Evolutionary conservation across 108 stramenopile species (phyloP), one percentile per base, ranked within the genome.

Genomic region (Nitzschia sp.): DNA sequence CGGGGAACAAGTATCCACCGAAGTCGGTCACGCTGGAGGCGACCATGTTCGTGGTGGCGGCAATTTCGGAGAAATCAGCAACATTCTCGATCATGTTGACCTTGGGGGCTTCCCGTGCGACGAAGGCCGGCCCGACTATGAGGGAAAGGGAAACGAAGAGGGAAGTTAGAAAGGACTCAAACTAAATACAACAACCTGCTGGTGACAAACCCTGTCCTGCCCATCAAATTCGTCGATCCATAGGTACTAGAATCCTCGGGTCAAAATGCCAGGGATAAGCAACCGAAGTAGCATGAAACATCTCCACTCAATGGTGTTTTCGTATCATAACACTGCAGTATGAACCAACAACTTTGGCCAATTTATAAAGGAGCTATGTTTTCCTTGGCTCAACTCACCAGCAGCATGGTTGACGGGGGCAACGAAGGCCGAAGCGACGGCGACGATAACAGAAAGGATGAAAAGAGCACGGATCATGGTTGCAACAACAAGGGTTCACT

Each of bases 381-480:
- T 9, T 42, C 38, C 13, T 42, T 42, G 38, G 13, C 6, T 42
- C 38, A 53, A 68, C 68, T 81, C 35, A 78, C 85, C 81, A 67
- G 63, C 63, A 53, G 82, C 86, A 68, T 84, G 68, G 87, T 75
- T 86, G 64, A 80, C 83, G 45, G 88, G 86, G 68, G 85, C 78
- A 54, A 89, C 88, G 76, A 94, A 94, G 65, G 93, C 93, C 67
- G 85, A 85, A 71, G 89, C 89, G 66, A 83, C 81, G 58, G 84
- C 85, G 60, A 93, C 60, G 71, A 89, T 64, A 70, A 91, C 77
- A 70, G 93, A 86, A 74, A 88, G 60, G 68, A 91, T 33, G 82
- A 93, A 80, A 70, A 86, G 70, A 72, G 65, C 64, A 54, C 84
- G 84, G 65, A 66, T 61, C 76, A 85, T 81, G 66, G 72, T 83